Conservation (phyloP, 148 eudicot genomes). For the Arctostaphylos glauca region DNA sequence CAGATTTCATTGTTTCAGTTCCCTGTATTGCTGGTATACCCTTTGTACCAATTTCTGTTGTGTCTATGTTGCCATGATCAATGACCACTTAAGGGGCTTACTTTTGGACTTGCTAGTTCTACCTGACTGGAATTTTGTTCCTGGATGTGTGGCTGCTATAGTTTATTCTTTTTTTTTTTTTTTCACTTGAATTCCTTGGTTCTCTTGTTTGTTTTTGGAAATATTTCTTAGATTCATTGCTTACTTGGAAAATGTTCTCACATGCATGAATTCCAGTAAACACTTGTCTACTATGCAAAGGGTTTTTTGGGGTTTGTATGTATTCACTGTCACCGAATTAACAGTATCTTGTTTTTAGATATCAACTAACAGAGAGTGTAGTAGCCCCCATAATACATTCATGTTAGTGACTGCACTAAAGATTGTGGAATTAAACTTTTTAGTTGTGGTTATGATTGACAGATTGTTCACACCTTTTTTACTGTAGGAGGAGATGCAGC, state of each 20-base stretch:
- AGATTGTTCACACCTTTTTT: constrained; percentile 6
- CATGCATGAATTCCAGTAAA: too few relatives aligned
- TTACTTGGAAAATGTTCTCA: not conserved
- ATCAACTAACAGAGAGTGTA: not conserved
- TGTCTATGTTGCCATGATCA: not conserved
- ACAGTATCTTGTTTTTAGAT: not conserved
- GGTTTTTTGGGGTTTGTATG: too few relatives aligned
- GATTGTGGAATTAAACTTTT: not conserved
- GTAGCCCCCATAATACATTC: not conserved
- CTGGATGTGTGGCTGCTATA: not conserved
- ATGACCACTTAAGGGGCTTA: not conserved
- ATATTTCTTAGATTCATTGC: not conserved
- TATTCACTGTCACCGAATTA: not conserved
- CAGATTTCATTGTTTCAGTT: too few relatives aligned
- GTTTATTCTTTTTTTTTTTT: not conserved
- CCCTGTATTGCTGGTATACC: not conserved
- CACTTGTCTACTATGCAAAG: not conserved
- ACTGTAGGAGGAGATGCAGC: constrained; percentile 89
- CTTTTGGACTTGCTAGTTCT: not conserved
- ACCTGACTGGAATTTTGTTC: not conserved
- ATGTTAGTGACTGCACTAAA: not conserved
- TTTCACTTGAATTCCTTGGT: not conserved
- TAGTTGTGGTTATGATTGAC: constrained; percentile 5
- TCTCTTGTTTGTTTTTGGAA: not conserved
- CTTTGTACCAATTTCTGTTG: not conserved